Base-by-base conservation (phyloP, 163 green algal species). In the Scenedesmus sp. region DNA sequence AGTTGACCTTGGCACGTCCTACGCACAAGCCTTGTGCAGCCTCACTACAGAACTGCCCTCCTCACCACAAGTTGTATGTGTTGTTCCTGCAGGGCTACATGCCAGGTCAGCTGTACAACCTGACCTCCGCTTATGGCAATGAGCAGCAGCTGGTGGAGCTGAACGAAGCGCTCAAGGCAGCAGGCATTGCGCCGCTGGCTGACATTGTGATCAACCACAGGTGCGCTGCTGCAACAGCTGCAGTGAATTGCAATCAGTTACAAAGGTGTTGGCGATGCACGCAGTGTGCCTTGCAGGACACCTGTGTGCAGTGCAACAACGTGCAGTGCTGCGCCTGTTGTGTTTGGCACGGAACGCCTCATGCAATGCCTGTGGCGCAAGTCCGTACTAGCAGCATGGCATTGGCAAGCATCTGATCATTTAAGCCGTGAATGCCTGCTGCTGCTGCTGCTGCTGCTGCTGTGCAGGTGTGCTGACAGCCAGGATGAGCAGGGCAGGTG, bases 181-280 rank as follows among this genome's bases (percentile, higher is more conserved):
- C 93, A 6, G 94, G 94, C 84, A 94, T 98, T 3, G 73, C 90
- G 7, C 90, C 96, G 2, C 53, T 99, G 33, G 96, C 93, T 16
- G 97, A 99, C 91, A 96, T 98, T 46, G 96, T 99, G 15, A 97
- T 99, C 85, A 99, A 99, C 93, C 97, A 99, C 93, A 92, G 97
- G 49, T 99, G 94, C 59, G 92, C 86, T 37, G 3, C n/a, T 6
- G 16, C 22, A 26, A 20, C 46, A 87, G 35, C 30, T 24, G 53
- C 15, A 24, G 53, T 65, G 15, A 13, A 6, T 65, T 24, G 18
- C 15, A 56, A 56, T 56, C 49, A 56, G 1, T 56, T n/a, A n/a
- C n/a, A n/a, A n/a, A 53, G 7, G 46, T 53, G 46, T 53, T 53
- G 46, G 46, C 51, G 22, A 61, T 61, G 51, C 51, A 16, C 51